Percentiles rank a stretch among this genome's conserved stretches.
These are phyloP conservation scores for Filosporella fistucella DNA, from an alignment of 495 filamentous ascomycete species.

Conservation along the genomic window DNA sequence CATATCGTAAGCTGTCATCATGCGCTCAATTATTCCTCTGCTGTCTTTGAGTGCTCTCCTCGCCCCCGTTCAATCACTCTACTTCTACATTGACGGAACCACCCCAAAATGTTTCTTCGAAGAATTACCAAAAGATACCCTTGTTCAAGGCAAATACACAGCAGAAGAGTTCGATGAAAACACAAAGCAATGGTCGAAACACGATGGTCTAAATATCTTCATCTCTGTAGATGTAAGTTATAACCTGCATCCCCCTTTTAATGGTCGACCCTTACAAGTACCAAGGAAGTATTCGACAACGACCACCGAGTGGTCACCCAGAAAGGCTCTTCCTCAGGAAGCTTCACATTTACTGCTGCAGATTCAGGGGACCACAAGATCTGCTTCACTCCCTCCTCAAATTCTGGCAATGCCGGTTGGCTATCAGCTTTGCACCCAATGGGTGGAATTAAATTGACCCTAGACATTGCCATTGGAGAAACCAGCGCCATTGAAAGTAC, in stretches of 20 bases:
- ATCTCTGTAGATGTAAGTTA: slow-evolving; percentile 76
- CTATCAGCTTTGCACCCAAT: slow-evolving; percentile 55
- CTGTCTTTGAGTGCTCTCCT: slow-evolving; percentile 43
- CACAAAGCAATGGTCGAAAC: slow-evolving; percentile 57
- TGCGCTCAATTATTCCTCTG: slow-evolving; percentile 46
- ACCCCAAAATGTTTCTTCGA: slow-evolving; percentile 92
- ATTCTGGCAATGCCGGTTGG: slow-evolving; percentile 59
- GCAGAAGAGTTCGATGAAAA: slow-evolving; percentile 74
- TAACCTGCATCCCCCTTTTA: slow-evolving; percentile 7
- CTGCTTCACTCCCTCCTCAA: slow-evolving; percentile 81
- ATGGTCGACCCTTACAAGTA: slow-evolving; percentile 7
- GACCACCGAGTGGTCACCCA: slow-evolving; percentile 93
- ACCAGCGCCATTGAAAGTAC: slow-evolving; percentile 91
- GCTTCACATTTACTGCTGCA: slow-evolving; percentile 94
- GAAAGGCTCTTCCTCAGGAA: slow-evolving; percentile 67
- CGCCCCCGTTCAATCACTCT: slow-evolving; percentile 70
- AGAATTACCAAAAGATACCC: slow-evolving; percentile 94
- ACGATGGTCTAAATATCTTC: slow-evolving; percentile 71
- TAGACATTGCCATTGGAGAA: slow-evolving; percentile 94
- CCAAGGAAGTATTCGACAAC: slow-evolving; percentile 89
- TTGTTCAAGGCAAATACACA: slow-evolving; percentile 88
- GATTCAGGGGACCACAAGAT: slow-evolving; percentile 92
- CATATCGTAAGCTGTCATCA: slow-evolving; percentile 25
- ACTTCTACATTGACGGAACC: slow-evolving; percentile 91
- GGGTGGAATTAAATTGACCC: slow-evolving; percentile 74